Percentiles rank a stretch among this genome's conserved stretches.
phyloP scores from a whole-genome alignment of 2,329 filamentous ascomycete genomes.

The Phaeosphaeriaceae sp. region DNA sequence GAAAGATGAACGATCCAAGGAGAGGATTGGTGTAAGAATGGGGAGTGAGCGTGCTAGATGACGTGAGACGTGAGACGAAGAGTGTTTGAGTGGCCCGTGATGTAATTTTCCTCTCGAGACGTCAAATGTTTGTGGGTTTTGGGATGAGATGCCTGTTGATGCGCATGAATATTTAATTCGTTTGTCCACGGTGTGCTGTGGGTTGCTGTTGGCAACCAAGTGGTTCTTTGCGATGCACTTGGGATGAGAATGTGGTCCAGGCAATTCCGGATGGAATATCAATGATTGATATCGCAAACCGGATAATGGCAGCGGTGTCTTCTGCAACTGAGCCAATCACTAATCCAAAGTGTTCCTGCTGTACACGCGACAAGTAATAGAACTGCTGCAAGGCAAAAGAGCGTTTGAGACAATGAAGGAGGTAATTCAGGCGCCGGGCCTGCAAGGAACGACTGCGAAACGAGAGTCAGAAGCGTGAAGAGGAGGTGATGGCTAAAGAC shows the following conservation, averaged over 20 bases:
- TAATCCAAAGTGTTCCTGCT: slow-evolving; percentile 2
- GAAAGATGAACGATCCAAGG: too few relatives aligned
- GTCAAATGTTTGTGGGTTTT: slow-evolving; percentile 29
- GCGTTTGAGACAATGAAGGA: slow-evolving; percentile 30
- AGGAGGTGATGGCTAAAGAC: slow-evolving; percentile 16
- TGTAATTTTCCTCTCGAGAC: slow-evolving; percentile 30
- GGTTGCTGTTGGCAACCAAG: slow-evolving; percentile 19
- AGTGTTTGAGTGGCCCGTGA: slow-evolving; percentile 27
- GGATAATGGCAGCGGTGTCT: background rate
- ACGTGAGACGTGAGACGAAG: slow-evolving; percentile 38
- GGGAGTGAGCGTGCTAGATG: slow-evolving; percentile 8
- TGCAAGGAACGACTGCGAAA: slow-evolving; percentile 37
- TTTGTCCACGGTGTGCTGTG: slow-evolving; percentile 13
- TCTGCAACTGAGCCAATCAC: slow-evolving; percentile 25
- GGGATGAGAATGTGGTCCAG: background rate
- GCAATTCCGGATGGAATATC: background rate
- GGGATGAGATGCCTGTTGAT: slow-evolving; percentile 17
- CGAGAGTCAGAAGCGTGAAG: slow-evolving; percentile 15
- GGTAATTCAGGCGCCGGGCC: slow-evolving; percentile 32
- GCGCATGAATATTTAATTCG: slow-evolving; percentile 14
- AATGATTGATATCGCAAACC: background rate
- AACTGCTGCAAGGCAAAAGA: slow-evolving; percentile 36
- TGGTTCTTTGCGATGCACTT: background rate
- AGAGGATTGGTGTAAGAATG: too few relatives aligned
- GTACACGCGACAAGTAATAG: slow-evolving; percentile 17